Conservation (phyloP, 2,329 filamentous ascomycete genomes). For the Hymenoscyphus occultus region DNA sequence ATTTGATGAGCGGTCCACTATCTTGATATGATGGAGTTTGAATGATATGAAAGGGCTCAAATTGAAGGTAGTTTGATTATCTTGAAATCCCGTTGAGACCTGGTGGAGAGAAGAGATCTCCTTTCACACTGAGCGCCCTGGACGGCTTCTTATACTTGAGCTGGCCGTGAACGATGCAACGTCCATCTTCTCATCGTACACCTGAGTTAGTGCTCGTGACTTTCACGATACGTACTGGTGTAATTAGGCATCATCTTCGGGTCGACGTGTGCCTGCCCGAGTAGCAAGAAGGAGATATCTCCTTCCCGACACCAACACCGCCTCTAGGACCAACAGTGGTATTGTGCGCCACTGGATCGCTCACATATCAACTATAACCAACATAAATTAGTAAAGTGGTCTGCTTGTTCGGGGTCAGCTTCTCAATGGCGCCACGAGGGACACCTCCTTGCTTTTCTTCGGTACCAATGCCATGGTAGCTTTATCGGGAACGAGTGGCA, state of each 20-base stretch:
- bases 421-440: conserved; percentile 4
- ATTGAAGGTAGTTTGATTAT: not conserved
- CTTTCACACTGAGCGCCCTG: not conserved
- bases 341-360: conserved; percentile 11
- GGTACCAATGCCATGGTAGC: not conserved
- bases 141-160: not conserved
- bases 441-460: not conserved
- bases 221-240: not conserved
- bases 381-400: conserved; percentile 7
- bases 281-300: conserved; percentile 1
- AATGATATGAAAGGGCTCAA: not conserved
- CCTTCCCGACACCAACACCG: conserved; percentile 9
- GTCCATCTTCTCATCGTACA: not conserved
- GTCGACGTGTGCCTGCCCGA: conserved; percentile 7
- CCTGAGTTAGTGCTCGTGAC: not conserved
- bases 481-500: not conserved
- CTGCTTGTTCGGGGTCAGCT: conserved; percentile 13
- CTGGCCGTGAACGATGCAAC: not conserved
- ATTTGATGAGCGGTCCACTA: not conserved
- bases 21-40: not conserved
- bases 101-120: not conserved
- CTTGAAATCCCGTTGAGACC: not conserved
- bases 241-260: not conserved
- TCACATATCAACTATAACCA: conserved; percentile 5
- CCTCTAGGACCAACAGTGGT: conserved; percentile 8